phyloP scores from a whole-genome alignment of 2,329 filamentous ascomycete genomes.

The Aspergillus sp. region DNA sequence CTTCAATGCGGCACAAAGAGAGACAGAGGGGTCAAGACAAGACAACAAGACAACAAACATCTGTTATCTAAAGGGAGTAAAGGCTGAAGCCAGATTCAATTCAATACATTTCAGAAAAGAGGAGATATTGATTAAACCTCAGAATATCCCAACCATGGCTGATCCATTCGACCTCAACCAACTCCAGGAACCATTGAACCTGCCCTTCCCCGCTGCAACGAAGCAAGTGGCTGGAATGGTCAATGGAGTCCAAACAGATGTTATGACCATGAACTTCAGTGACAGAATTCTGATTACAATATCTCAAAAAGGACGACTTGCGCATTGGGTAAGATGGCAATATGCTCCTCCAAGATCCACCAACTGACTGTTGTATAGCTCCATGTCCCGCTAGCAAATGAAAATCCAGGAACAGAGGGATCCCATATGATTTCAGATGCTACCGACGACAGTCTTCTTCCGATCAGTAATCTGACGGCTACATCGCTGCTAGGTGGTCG shows the following conservation, averaged over 20 bases:
- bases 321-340: conserved; percentile 72
- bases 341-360: background rate
- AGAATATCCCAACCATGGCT: conserved; percentile 15
- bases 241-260: conserved; percentile 65
- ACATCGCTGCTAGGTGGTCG: conserved; percentile 83
- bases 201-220: conserved; percentile 65
- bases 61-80: background rate
- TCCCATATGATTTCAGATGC: conserved; percentile 35
- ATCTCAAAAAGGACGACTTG: conserved; percentile 76
- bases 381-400: conserved; percentile 29
- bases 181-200: conserved; percentile 39
- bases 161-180: conserved; percentile 16
- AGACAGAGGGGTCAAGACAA: background rate
- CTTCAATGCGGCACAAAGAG: background rate
- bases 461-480: conserved; percentile 76
- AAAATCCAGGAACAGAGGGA: conserved; percentile 30
- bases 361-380: conserved; percentile 14
- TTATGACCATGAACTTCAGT: conserved; percentile 67
- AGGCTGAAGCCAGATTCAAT: background rate
- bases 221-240: conserved; percentile 59
- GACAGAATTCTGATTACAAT: conserved; percentile 91
- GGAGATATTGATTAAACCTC: too few species aligned
- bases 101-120: background rate
- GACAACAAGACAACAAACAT: background rate
- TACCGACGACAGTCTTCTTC: conserved; percentile 59